A percentile compares a stretch with the other conserved stretches of the same genome.
phyloP scores from a whole-genome alignment of 2,329 filamentous ascomycete species.

The Magnaporthales sp. region DNA sequence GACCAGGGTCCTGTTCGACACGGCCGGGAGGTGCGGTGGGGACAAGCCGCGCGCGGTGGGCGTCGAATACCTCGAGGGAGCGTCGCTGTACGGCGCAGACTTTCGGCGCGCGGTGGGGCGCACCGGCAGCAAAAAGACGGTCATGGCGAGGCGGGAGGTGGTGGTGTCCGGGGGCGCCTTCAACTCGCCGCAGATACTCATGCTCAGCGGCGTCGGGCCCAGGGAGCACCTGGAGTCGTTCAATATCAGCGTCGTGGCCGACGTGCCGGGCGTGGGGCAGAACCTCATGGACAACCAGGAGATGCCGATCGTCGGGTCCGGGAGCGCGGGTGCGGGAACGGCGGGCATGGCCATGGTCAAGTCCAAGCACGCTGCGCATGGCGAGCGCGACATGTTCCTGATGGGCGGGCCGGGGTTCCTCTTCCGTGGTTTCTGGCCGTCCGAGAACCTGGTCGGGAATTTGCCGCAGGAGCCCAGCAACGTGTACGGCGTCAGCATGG shows the following conservation, averaged over 20 bases:
- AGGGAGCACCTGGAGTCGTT: constrained; percentile 27
- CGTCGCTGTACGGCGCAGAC: constrained; percentile 24
- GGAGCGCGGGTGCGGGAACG: constrained; percentile 10
- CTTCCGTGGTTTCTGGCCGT: constrained; percentile 47
- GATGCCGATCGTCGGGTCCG: constrained; percentile 23
- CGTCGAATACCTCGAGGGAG: constrained; percentile 23
- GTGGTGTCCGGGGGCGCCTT: constrained; percentile 42
- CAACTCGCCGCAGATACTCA: constrained; percentile 42
- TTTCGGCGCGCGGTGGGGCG: constrained; percentile 9
- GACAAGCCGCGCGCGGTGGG: constrained; percentile 21
- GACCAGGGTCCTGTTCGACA: constrained; percentile 20
- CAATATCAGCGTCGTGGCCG: constrained; percentile 33
- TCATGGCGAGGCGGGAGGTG: constrained; percentile 29
- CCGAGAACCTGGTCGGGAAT: constrained; percentile 21
- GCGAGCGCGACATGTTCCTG: constrained; percentile 40
- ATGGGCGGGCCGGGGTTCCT: constrained; percentile 40
- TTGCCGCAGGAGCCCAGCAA: constrained; percentile 18
- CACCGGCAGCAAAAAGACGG: constrained; percentile 15
- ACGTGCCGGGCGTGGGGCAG: constrained; percentile 40
- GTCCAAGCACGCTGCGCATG: constrained; percentile 23
- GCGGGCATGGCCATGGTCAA: constrained; percentile 18
- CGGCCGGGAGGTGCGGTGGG: constrained; percentile 2
- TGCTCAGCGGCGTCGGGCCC: constrained; percentile 21
- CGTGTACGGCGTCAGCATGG: constrained; percentile 27
- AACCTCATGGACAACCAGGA: constrained; percentile 38